phyloP scores from a whole-genome alignment of 2,329 filamentous ascomycete genomes.

The Exophiala xenobiotica region DNA sequence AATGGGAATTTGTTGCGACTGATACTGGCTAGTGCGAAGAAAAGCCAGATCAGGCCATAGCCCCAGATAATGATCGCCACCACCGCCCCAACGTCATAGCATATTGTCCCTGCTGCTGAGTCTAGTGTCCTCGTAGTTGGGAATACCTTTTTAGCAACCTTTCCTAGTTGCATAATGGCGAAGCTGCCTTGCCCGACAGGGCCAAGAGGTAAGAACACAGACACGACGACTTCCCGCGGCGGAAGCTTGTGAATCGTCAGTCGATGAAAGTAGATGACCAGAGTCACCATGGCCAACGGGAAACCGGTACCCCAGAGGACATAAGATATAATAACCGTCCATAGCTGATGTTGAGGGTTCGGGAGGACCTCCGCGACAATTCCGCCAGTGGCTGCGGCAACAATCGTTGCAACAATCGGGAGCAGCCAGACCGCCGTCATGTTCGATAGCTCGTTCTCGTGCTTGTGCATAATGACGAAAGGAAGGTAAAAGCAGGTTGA shows the following conservation, averaged over 20 bases:
- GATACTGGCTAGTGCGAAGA: conserved; percentile 39
- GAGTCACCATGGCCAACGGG: conserved; percentile 60
- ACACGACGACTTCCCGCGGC: conserved; percentile 65
- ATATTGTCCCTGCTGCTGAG: conserved; percentile 32
- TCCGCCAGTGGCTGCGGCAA: conserved; percentile 63
- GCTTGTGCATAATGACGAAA: conserved; percentile 29
- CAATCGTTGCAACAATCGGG: conserved; percentile 66
- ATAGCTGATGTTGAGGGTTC: conserved; percentile 55
- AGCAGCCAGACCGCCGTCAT: conserved; percentile 69
- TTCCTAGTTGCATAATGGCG: conserved; percentile 52
- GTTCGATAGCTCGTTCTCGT: conserved; percentile 48
- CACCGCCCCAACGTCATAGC: conserved; percentile 37
- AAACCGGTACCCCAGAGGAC: conserved; percentile 62
- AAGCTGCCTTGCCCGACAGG: conserved; percentile 66
- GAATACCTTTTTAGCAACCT: conserved; percentile 43
- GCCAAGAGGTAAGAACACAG: conserved; percentile 65
- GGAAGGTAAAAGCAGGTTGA: conserved; percentile 56
- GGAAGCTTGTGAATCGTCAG: conserved; percentile 67
- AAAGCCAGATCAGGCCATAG: conserved; percentile 41
- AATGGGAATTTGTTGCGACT: conserved; percentile 50
- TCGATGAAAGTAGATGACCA: conserved; percentile 68
- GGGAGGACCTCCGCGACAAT: conserved; percentile 59
- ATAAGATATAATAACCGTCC: conserved; percentile 64
- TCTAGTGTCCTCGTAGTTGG: conserved; percentile 36
- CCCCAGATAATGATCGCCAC: conserved; percentile 39